Conservation (phyloP, 129 eudicot genomes). For the Solidago caesia region DNA sequence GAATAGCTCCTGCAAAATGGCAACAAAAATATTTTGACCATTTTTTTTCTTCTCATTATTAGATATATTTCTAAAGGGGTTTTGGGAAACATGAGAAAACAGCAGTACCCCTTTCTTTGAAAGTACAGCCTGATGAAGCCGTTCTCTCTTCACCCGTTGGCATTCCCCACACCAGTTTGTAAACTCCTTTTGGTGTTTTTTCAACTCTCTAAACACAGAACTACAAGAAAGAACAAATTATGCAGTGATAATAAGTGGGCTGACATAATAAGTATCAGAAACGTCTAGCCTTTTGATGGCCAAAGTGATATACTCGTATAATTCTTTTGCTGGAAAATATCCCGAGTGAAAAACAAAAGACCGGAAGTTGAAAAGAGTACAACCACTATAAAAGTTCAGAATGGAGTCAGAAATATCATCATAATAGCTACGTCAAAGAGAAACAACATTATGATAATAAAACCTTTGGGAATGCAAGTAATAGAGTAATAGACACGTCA, state of each 20-base stretch:
- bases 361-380: neutral
- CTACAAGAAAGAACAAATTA: constrained; percentile 31
- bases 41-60: neutral
- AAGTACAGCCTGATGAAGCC: constrained; percentile 49
- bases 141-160: constrained; percentile 73
- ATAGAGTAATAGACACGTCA: neutral
- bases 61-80: neutral
- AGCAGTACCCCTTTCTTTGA: constrained; percentile 53
- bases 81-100: neutral
- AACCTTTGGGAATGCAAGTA: neutral
- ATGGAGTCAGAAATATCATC: constrained; percentile 3
- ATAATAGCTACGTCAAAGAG: neutral
- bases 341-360: neutral
- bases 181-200: constrained; percentile 64
- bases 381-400: neutral
- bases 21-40: neutral
- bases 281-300: too few relatives aligned
- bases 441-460: neutral
- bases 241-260: neutral
- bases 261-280: neutral
- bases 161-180: constrained; percentile 84
- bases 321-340: too few relatives aligned
- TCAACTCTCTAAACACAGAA: constrained; percentile 78
- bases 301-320: too few relatives aligned
- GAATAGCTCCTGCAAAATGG: constrained; percentile 43